These are phyloP conservation scores for Panicum virgatum DNA, from an alignment of 202 grass and related monocot species.

Conservation along the genomic window DNA sequence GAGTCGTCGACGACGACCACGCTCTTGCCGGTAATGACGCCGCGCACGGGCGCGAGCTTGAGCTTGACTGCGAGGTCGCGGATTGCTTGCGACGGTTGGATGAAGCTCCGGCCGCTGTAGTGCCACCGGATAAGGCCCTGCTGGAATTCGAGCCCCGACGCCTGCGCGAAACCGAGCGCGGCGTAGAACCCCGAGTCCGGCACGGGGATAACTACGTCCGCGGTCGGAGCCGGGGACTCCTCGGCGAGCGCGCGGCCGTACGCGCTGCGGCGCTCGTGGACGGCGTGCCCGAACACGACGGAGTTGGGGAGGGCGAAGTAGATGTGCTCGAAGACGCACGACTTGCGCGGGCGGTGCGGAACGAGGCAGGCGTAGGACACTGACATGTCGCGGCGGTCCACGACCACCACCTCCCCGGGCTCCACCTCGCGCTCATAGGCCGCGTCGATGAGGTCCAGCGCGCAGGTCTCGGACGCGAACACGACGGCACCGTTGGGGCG, in stretches of 20 bases:
- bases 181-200: slow-evolving; percentile 96
- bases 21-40: slow-evolving; percentile 79
- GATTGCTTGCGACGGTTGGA: slow-evolving; percentile 76
- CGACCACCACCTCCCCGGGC: slow-evolving; percentile 76
- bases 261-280: slow-evolving; percentile 78
- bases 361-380: slow-evolving; percentile 68
- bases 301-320: slow-evolving; percentile 90
- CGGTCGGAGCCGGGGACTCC: slow-evolving; percentile 71
- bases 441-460: slow-evolving; percentile 88
- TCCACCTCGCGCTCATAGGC: slow-evolving; percentile 73
- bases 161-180: slow-evolving; percentile 71
- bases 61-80: slow-evolving; percentile 92
- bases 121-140: slow-evolving; percentile 92
- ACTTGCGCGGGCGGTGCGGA: slow-evolving; percentile 66
- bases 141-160: slow-evolving; percentile 76
- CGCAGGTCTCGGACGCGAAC: slow-evolving; percentile 93
- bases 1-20: slow-evolving; percentile 96
- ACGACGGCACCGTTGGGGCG: slow-evolving; percentile 71
- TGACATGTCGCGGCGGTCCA: slow-evolving; percentile 75
- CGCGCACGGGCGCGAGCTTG: slow-evolving; percentile 78
- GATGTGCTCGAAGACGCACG: slow-evolving; percentile 94
- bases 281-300: slow-evolving; percentile 65
- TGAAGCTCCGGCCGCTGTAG: slow-evolving; percentile 92
- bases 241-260: slow-evolving; percentile 83
- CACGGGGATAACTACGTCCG: slow-evolving; percentile 93